These are phyloP conservation scores for Hibiscus mutabilis DNA, from an alignment of 345 rosid genomes.

Conservation along the genomic window DNA sequence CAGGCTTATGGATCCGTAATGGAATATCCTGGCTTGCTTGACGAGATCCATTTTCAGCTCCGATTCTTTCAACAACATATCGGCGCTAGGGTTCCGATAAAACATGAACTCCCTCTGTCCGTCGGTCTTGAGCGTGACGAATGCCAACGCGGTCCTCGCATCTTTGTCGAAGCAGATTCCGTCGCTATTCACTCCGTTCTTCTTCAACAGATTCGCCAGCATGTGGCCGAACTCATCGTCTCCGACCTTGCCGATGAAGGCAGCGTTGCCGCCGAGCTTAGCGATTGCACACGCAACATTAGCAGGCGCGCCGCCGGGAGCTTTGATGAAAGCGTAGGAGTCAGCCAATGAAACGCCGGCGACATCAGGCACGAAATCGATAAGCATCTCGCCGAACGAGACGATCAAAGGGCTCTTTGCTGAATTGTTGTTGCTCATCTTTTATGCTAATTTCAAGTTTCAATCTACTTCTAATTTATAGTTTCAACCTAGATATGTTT, in stretches of 20 bases:
- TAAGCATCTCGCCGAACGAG: slow-evolving; percentile 40
- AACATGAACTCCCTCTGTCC: slow-evolving; percentile 75
- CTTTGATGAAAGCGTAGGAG: slow-evolving; percentile 53
- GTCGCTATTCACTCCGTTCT: slow-evolving; percentile 44
- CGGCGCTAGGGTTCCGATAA: slow-evolving; percentile 72
- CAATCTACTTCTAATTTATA: neutral
- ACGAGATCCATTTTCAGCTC: slow-evolving; percentile 47
- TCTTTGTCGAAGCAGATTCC: slow-evolving; percentile 49
- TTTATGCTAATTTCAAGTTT: no score
- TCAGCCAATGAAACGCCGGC: slow-evolving; percentile 68
- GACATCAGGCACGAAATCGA: slow-evolving; percentile 67
- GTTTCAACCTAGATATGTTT: no score
- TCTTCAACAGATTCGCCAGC: slow-evolving; percentile 51
- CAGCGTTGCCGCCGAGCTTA: slow-evolving; percentile 54
- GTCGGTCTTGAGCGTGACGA: slow-evolving; percentile 51
- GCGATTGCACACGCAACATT: slow-evolving; percentile 71
- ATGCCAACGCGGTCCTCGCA: slow-evolving; percentile 71
- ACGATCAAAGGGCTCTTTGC: slow-evolving; percentile 21
- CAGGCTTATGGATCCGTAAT: slow-evolving; percentile 66
- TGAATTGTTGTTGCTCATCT: neutral
- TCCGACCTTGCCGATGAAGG: slow-evolving; percentile 71
- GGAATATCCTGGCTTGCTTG: slow-evolving; percentile 58
- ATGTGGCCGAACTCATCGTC: slow-evolving; percentile 74
- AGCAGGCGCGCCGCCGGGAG: slow-evolving; percentile 79
- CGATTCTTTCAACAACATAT: slow-evolving; percentile 57